Percentiles rank a stretch among this genome's conserved stretches.
These are phyloP conservation scores for Syzygium aqueum DNA, from an alignment of 345 rosid genomes.

Conservation along the genomic window DNA sequence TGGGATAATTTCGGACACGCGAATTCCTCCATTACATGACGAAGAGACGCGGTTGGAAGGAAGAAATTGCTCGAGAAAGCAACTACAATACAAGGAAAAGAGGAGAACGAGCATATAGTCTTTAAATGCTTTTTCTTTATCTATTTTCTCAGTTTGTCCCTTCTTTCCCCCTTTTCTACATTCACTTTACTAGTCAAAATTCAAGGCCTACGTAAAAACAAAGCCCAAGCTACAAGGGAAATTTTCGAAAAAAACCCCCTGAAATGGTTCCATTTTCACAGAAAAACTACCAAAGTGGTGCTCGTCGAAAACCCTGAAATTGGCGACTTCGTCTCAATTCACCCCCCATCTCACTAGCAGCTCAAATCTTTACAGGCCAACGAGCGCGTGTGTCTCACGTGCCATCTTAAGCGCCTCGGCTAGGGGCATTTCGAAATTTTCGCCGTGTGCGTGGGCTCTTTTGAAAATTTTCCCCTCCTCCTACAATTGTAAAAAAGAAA, in stretches of 20 bases:
- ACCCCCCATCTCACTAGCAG: background rate
- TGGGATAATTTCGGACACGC: accelerated
- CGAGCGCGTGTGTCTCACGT: background rate
- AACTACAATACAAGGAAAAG: background rate
- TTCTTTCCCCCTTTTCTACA: background rate
- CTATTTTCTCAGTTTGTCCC: background rate
- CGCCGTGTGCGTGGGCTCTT: no score
- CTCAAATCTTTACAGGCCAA: background rate
- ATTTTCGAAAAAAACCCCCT: background rate
- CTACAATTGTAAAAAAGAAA: background rate
- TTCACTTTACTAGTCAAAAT: background rate
- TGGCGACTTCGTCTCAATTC: background rate
- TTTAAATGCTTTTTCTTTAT: background rate
- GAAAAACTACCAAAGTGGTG: background rate
- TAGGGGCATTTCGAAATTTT: background rate
- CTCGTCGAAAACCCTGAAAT: background rate
- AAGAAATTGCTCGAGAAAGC: background rate
- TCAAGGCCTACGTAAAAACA: background rate
- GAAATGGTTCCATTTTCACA: background rate
- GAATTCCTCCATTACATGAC: background rate
- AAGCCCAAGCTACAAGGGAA: background rate
- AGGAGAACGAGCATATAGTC: background rate
- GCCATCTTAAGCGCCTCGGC: background rate
- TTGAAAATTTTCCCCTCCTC: background rate
- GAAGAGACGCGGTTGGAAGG: background rate